A percentile compares a stretch with the other conserved stretches of the same genome.
phyloP scores from a whole-genome alignment of 2,329 filamentous ascomycete species.

The Neofusicoccum umdonicola region DNA sequence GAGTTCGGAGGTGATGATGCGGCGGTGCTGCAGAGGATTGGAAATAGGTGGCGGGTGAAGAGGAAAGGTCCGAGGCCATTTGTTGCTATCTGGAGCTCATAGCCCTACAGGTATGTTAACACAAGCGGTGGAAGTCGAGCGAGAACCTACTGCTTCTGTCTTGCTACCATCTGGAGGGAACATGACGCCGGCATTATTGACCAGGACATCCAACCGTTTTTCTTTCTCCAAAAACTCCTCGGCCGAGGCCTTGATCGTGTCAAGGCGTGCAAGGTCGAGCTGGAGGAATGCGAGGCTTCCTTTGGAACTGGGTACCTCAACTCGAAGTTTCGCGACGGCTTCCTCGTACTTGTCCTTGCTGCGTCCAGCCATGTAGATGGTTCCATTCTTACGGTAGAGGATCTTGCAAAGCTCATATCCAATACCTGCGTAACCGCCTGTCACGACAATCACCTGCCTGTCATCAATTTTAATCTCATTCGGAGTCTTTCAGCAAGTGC shows the following conservation, averaged over 20 bases:
- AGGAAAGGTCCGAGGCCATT: constrained; percentile 43
- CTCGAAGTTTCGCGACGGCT: constrained; percentile 47
- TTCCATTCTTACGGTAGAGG: constrained; percentile 54
- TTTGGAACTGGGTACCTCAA: constrained; percentile 30
- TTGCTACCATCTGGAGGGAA: constrained; percentile 25
- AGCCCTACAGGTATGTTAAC: constrained; percentile 18
- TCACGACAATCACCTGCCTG: constrained; percentile 51
- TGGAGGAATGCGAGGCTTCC: constrained; percentile 25
- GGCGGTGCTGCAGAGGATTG: constrained; percentile 33
- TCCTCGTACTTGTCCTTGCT: constrained; percentile 42
- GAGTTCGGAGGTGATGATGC: constrained; percentile 21
- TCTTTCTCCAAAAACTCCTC: constrained; percentile 39
- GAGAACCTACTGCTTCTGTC: constrained; percentile 11
- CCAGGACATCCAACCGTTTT: constrained; percentile 42
- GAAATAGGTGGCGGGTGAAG: constrained; percentile 39
- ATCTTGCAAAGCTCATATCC: constrained; percentile 54
- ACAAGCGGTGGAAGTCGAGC: too few species aligned
- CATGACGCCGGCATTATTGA: constrained; percentile 37
- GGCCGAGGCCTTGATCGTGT: constrained; percentile 39
- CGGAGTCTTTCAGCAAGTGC: too few species aligned
- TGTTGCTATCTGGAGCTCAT: constrained; percentile 37
- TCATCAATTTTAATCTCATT: too few species aligned
- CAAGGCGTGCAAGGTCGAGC: constrained; percentile 45
- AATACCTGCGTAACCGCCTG: constrained; percentile 48
- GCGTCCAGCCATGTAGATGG: constrained; percentile 55